Evolutionary conservation across 495 filamentous ascomycete genomes (phyloP), one percentile per base, ranked within the genome.

Genomic region (Podospora pseudoanserina): DNA sequence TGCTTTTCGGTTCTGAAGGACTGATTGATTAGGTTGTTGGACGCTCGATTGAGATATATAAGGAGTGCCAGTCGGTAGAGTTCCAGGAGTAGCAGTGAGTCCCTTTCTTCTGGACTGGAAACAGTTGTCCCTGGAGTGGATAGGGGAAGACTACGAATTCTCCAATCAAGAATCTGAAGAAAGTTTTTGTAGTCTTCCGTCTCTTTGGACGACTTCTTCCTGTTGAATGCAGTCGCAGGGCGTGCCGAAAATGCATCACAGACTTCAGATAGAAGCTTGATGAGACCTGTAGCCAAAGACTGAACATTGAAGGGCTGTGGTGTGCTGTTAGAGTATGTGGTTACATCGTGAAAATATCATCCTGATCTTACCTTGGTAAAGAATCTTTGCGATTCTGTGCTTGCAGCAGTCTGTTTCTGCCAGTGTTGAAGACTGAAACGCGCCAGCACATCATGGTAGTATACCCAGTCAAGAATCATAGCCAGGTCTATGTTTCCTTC

Each of bases 361-460:
- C 6, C 39, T 49, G 13, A 2, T 49, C 7, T 9, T 49, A 49
- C 39, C 39, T 49, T 16, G 7, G 39, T 11, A 2, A 16, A 16
- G 2, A 49, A 13, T 11, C 39, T 49, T 49, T 49, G 13, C 39
- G 53, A 44, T 67, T 65, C 61, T 63, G 63, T 32, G 70, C 63
- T 28, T 68, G 67, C 18, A 72, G 67, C 44, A 72, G 65, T 11
- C 54, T 44, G n/a, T 66, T 60, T 70, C 23, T 64, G 54, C 78
- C 78, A 80, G 66, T 79, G 74, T 28, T 67, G 68, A 11, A 72
- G 64, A 53, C 73, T 75, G 65, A 80, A 80, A 59, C 72, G 72
- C 11, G 72, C 71, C 27, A 77, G 68, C 6, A 79, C 76, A 65
- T 76, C 76, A 59, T 80, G 75, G 61, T 80, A 79, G 54, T 75